Percentiles rank a stretch among this genome's conserved stretches.
These are phyloP conservation scores for Candida yuanshanica DNA, from an alignment of 805 yeast genomes.

Conservation along the genomic window DNA sequence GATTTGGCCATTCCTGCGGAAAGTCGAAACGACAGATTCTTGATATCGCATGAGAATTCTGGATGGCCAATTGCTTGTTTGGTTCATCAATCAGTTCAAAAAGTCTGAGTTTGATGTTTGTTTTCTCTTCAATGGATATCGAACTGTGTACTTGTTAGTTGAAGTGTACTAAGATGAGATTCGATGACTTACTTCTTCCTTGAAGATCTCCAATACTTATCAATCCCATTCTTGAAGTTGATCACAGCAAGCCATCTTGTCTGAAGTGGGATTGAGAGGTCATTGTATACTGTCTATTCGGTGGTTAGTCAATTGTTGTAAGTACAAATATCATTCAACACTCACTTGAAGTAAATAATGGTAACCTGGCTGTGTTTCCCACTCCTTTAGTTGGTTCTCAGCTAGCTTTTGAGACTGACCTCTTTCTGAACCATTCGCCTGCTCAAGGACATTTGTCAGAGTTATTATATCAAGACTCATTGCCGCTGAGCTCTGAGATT, in stretches of 20 bases:
- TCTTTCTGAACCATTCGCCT: slow-evolving; percentile 47
- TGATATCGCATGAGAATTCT: slow-evolving; percentile 80
- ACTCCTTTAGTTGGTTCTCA: slow-evolving; percentile 59
- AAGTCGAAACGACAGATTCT: slow-evolving; percentile 78
- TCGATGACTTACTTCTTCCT: slow-evolving; percentile 38
- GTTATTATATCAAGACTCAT: slow-evolving; percentile 14
- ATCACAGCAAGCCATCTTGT: slow-evolving; percentile 84
- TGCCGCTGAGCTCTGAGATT: no score
- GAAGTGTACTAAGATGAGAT: neutral
- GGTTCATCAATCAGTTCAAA: slow-evolving; percentile 61
- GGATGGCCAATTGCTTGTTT: slow-evolving; percentile 69
- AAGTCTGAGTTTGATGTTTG: slow-evolving; percentile 49
- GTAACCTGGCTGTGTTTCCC: slow-evolving; percentile 64
- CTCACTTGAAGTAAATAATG: slow-evolving; percentile 47
- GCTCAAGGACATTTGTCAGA: slow-evolving; percentile 31
- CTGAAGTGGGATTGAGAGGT: slow-evolving; percentile 52
- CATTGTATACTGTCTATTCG: slow-evolving; percentile 48
- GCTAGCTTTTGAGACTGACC: slow-evolving; percentile 54
- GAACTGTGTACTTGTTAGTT: slow-evolving; percentile 21
- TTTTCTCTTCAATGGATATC: slow-evolving; percentile 63
- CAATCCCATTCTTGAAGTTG: slow-evolving; percentile 83
- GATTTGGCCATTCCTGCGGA: slow-evolving; percentile 78
- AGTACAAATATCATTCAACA: neutral
- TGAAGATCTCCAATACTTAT: slow-evolving; percentile 75
- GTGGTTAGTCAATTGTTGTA: slow-evolving; percentile 6